Evolutionary conservation across 1,139 yeast genomes (phyloP).

Genomic region (Candida pseudoviswanathii): DNA sequence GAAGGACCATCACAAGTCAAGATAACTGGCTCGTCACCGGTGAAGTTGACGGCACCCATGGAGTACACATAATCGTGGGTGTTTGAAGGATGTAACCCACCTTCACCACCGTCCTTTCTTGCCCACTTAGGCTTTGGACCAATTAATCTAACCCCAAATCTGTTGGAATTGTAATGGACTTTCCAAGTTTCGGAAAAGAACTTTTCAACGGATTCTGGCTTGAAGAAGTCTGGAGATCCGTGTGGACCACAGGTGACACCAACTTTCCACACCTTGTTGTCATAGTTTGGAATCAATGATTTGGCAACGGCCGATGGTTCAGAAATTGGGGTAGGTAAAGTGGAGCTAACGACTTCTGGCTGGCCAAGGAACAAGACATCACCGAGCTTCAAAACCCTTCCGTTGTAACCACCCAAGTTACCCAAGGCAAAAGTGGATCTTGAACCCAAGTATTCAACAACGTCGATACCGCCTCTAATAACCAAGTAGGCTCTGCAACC

Average conservation of each 20-base stretch:
- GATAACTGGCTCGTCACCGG: constrained; percentile 98
- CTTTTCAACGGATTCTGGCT: constrained; percentile 68
- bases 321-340: constrained; percentile 69
- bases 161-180: constrained; percentile 93
- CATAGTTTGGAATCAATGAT: constrained; percentile 59
- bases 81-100: constrained; percentile 96
- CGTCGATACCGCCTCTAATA: constrained; percentile 91
- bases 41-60: constrained; percentile 92
- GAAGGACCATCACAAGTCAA: constrained; percentile 97
- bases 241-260: constrained; percentile 98
- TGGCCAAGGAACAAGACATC: constrained; percentile 88
- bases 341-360: constrained; percentile 66
- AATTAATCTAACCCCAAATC: constrained; percentile 91
- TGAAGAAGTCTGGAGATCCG: constrained; percentile 94
- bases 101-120: constrained; percentile 96
- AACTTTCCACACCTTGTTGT: constrained; percentile 71
- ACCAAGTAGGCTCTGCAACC: constrained; percentile 94
- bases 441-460: constrained; percentile 92
- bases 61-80: constrained; percentile 97
- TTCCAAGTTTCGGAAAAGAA: constrained; percentile 85
- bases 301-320: constrained; percentile 62
- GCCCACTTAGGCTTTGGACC: constrained; percentile 99
- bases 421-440: constrained; percentile 96
- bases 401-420: constrained; percentile 91
- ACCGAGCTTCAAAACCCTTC: constrained; percentile 87